phyloP scores from a whole-genome alignment of 2,329 filamentous ascomycete species.

The Phaeosphaeria sp. region DNA sequence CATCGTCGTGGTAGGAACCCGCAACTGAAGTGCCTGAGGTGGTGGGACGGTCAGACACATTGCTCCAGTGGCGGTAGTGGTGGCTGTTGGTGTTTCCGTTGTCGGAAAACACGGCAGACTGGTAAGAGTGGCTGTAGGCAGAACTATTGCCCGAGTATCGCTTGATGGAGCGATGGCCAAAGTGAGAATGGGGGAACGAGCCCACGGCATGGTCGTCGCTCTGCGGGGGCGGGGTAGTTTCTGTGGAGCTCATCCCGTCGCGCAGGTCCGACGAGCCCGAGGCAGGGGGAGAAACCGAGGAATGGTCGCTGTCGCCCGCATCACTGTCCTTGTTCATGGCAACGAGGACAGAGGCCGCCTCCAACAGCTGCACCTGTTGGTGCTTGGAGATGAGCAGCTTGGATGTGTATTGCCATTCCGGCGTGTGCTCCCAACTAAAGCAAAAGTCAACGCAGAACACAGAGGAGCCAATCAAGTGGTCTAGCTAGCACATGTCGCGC shows the following conservation, averaged over 20 bases:
- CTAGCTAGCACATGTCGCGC: slow-evolving; percentile 17
- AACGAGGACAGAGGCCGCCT: slow-evolving; percentile 94
- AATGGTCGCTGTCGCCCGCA: slow-evolving; percentile 75
- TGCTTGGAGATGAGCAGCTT: slow-evolving; percentile 99
- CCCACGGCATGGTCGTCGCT: slow-evolving; percentile 67
- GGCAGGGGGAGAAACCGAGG: slow-evolving; percentile 80
- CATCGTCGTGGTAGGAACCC: slow-evolving; percentile 74
- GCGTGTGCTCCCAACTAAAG: slow-evolving; percentile 97
- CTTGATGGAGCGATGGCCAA: slow-evolving; percentile 46
- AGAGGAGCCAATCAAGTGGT: slow-evolving; percentile 9
- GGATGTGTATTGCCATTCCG: slow-evolving; percentile 95
- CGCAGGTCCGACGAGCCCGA: slow-evolving; percentile 79
- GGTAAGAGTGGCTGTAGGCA: slow-evolving; percentile 77
- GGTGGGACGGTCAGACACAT: slow-evolving; percentile 72
- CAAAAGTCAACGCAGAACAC: slow-evolving; percentile 41
- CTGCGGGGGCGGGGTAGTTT: slow-evolving; percentile 89
- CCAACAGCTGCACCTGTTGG: slow-evolving; percentile 96
- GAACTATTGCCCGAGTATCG: slow-evolving; percentile 57
- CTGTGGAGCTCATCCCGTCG: slow-evolving; percentile 82
- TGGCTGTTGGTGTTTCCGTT: slow-evolving; percentile 61
- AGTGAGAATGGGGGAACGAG: slow-evolving; percentile 49
- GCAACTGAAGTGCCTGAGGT: slow-evolving; percentile 68
- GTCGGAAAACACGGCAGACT: slow-evolving; percentile 70
- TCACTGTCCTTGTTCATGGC: slow-evolving; percentile 78
- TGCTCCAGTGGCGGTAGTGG: slow-evolving; percentile 74